A percentile compares a stretch with the other conserved stretches of the same genome.
Conservation (phyloP, 202 grass and related monocot genomes). For the Elaeis oleifera region DNA sequence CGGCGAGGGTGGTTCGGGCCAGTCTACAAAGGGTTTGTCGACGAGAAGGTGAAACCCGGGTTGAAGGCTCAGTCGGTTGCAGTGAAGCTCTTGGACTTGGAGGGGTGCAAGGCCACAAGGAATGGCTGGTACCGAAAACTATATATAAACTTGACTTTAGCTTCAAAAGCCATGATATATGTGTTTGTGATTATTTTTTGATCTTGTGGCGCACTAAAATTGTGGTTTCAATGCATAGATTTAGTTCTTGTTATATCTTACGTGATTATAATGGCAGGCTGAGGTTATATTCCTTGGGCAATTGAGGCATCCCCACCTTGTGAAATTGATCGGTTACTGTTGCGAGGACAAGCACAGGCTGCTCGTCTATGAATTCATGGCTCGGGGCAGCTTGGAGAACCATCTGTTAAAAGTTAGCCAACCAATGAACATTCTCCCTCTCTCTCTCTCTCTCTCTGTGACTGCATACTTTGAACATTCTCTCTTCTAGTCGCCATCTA, state of each 20-base stretch:
- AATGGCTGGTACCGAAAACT: slow-evolving; percentile 52
- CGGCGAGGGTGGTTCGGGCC: slow-evolving; percentile 81
- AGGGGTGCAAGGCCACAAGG: slow-evolving; percentile 79
- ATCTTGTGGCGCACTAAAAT: too few relatives aligned
- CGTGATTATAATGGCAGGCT: slow-evolving; percentile 14
- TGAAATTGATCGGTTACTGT: slow-evolving; percentile 75
- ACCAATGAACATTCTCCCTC: too few relatives aligned
- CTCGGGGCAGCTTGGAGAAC: slow-evolving; percentile 65
- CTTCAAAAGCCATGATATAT: too few relatives aligned
- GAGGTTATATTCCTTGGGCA: slow-evolving; percentile 91
- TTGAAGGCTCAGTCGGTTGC: slow-evolving; percentile 65
- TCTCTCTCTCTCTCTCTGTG: too few relatives aligned
- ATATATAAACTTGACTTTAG: too few relatives aligned
- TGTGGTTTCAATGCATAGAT: background rate
- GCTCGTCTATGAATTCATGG: slow-evolving; percentile 79
- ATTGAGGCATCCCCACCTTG: slow-evolving; percentile 57
- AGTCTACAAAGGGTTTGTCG: slow-evolving; percentile 79
- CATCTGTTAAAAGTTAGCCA: slow-evolving; percentile 68
- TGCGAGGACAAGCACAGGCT: slow-evolving; percentile 60
- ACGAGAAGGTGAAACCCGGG: slow-evolving; percentile 55
- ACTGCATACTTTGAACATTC: too few relatives aligned
- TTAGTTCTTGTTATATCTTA: background rate
- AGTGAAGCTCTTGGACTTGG: slow-evolving; percentile 75
- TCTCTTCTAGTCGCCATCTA: too few relatives aligned
- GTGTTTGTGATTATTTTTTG: too few relatives aligned